Percentiles rank a stretch among this genome's conserved stretches.
Evolutionary conservation across 2,329 filamentous ascomycete species (phyloP).

Genomic region (Fusarium mangiferae): DNA sequence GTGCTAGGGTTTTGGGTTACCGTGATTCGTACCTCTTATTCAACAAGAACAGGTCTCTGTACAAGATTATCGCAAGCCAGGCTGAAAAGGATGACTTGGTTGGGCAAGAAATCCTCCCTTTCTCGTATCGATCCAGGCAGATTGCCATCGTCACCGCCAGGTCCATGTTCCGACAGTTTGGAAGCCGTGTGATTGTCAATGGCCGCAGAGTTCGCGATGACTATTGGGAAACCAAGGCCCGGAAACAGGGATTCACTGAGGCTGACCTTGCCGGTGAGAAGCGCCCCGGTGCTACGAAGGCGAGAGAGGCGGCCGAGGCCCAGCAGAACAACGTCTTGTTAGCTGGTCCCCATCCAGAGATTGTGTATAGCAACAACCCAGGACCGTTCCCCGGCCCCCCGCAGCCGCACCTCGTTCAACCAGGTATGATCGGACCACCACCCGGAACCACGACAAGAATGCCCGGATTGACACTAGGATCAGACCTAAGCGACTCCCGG

Average conservation of each 20-base stretch:
- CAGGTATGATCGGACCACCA: constrained; percentile 74
- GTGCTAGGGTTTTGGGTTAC: constrained; percentile 91
- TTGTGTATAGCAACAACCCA: constrained; percentile 84
- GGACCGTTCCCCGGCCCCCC: constrained; percentile 73
- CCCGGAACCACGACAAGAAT: constrained; percentile 76
- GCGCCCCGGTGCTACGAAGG: constrained; percentile 89
- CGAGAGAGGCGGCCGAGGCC: constrained; percentile 82
- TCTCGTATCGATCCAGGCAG: constrained; percentile 97
- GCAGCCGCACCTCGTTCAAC: constrained; percentile 75
- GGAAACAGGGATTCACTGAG: constrained; percentile 98
- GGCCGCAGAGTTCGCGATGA: constrained; percentile 94
- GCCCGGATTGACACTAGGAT: constrained; percentile 84
- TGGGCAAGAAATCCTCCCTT: constrained; percentile 92
- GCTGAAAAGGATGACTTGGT: constrained; percentile 97
- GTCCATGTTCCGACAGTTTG: constrained; percentile 99
- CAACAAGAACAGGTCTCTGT: constrained; percentile 97
- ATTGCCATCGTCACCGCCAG: constrained; percentile 97
- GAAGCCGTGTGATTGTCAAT: constrained; percentile 89
- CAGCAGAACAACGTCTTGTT: constrained; percentile 65
- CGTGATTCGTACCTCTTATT: constrained; percentile 98
- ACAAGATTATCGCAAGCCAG: constrained; percentile 97
- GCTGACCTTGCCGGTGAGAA: constrained; percentile 97
- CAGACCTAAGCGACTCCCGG: constrained; percentile 80
- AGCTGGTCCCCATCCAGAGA: constrained; percentile 80
- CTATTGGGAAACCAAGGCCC: constrained; percentile 97